These are phyloP conservation scores for Nymphaea thermarum DNA, from an alignment of 164 flowering plant genomes.

Conservation along the genomic window DNA sequence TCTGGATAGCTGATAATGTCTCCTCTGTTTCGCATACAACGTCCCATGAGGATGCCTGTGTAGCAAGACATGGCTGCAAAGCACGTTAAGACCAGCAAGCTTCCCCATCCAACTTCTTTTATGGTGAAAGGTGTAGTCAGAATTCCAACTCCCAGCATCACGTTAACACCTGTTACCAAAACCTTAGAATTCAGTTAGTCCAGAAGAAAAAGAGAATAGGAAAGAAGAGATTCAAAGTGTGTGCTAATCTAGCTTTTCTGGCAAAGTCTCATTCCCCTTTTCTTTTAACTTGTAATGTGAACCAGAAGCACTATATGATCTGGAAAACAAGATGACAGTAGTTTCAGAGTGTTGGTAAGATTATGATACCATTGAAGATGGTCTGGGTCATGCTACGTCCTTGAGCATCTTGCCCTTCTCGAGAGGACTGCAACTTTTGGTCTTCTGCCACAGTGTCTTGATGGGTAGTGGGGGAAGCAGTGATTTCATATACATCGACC, in stretches of 20 bases:
- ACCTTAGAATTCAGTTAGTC: constrained; percentile 62
- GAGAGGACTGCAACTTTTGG: constrained; percentile 28
- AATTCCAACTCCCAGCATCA: constrained; percentile 80
- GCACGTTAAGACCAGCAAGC: constrained; percentile 37
- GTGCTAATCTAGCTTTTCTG: neutral
- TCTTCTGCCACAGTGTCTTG: constrained; percentile 18
- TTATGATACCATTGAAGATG: constrained; percentile 63
- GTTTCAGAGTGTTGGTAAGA: neutral
- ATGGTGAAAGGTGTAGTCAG: constrained; percentile 77
- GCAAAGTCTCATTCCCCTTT: neutral
- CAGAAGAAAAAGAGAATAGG: neutral
- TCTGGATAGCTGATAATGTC: constrained; percentile 37
- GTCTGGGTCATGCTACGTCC: constrained; percentile 86
- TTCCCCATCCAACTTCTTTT: constrained; percentile 83
- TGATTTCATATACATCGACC: no score
- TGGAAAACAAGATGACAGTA: neutral
- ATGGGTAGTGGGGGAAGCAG: constrained; percentile 56
- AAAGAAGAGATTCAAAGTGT: neutral
- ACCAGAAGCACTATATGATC: neutral
- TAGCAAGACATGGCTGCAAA: constrained; percentile 65
- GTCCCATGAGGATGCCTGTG: constrained; percentile 60
- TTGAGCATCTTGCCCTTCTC: constrained; percentile 49
- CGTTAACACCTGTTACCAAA: constrained; percentile 49
- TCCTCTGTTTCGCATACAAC: constrained; percentile 65
- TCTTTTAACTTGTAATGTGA: neutral